phyloP scores from a whole-genome alignment of 2,329 filamentous ascomycete genomes.

The Fusarium sp. region DNA sequence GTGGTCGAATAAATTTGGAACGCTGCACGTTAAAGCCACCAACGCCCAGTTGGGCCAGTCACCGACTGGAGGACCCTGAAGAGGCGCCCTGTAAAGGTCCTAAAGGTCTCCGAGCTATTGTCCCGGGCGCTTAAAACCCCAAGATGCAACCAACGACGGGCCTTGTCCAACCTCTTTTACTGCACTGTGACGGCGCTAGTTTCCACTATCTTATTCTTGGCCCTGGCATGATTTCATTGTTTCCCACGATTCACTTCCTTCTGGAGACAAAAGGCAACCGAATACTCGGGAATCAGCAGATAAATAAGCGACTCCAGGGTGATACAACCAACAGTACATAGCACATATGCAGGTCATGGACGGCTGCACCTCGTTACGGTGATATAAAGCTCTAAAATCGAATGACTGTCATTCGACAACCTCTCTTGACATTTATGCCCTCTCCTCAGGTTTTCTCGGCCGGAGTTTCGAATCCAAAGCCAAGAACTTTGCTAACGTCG shows the following conservation, averaged over 20 bases:
- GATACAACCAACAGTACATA: slow-evolving; percentile 1
- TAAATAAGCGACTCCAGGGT: slow-evolving; percentile 8
- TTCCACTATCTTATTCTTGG: slow-evolving; percentile 21
- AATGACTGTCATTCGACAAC: slow-evolving; percentile 36
- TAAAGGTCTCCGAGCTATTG: slow-evolving; percentile 3
- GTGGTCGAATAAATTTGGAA: slow-evolving; percentile 47
- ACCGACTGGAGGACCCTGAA: slow-evolving; percentile 16
- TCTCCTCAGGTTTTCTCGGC: neutral
- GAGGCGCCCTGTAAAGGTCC: slow-evolving; percentile 18
- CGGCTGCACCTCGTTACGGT: slow-evolving; percentile 29
- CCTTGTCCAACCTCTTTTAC: slow-evolving; percentile 25
- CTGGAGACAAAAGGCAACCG: neutral
- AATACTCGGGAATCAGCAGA: slow-evolving; percentile 18
- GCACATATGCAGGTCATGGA: slow-evolving; percentile 7
- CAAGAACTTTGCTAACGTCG: slow-evolving; percentile 30
- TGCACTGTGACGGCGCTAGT: slow-evolving; percentile 47
- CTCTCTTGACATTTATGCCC: neutral
- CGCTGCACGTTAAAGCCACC: slow-evolving; percentile 35
- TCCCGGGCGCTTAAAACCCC: slow-evolving; percentile 41
- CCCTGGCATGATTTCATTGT: slow-evolving; percentile 6
- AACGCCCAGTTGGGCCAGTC: slow-evolving; percentile 14
- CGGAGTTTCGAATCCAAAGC: slow-evolving; percentile 16
- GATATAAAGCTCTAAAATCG: slow-evolving; percentile 17
- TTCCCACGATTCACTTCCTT: neutral
- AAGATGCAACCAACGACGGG: slow-evolving; percentile 37